Evolutionary conservation across 2,329 filamentous ascomycete species (phyloP).

Genomic region (Xenosphaeropsis pyriputrescens): DNA sequence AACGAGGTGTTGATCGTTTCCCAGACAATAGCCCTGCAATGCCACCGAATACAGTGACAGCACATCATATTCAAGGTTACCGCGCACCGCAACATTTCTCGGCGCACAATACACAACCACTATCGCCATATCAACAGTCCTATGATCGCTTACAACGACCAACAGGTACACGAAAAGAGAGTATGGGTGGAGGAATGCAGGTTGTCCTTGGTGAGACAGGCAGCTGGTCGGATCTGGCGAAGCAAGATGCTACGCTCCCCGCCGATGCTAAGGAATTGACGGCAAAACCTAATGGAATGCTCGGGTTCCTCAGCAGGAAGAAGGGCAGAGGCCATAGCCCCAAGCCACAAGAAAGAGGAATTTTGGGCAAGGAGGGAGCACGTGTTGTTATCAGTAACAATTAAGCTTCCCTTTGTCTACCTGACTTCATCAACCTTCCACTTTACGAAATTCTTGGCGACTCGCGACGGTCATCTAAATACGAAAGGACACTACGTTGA

Average conservation of each 20-base stretch:
- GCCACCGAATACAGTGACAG: too few relatives aligned
- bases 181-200: slow-evolving; percentile 57
- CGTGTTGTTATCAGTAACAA: slow-evolving; percentile 53
- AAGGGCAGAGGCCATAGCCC: slow-evolving; percentile 84
- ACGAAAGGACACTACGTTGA: too few relatives aligned
- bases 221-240: slow-evolving; percentile 82
- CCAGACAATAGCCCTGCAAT: too few relatives aligned
- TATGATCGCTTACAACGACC: slow-evolving; percentile 11
- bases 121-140: slow-evolving; percentile 15
- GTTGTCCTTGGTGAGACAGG: slow-evolving; percentile 81
- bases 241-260: slow-evolving; percentile 64
- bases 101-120: slow-evolving; percentile 5
- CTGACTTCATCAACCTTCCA: background rate
- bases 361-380: slow-evolving; percentile 88
- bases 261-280: slow-evolving; percentile 44
- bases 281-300: slow-evolving; percentile 61
- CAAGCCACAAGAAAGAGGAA: slow-evolving; percentile 85
- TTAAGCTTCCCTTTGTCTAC: background rate
- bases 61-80: background rate
- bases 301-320: slow-evolving; percentile 80
- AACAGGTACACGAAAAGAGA: slow-evolving; percentile 13
- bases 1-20: too few relatives aligned
- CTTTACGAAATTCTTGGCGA: background rate
- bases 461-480: background rate
- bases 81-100: slow-evolving; percentile 3